Base-by-base conservation (phyloP, 305 asterid species). In the Fraxinus sp. region DNA sequence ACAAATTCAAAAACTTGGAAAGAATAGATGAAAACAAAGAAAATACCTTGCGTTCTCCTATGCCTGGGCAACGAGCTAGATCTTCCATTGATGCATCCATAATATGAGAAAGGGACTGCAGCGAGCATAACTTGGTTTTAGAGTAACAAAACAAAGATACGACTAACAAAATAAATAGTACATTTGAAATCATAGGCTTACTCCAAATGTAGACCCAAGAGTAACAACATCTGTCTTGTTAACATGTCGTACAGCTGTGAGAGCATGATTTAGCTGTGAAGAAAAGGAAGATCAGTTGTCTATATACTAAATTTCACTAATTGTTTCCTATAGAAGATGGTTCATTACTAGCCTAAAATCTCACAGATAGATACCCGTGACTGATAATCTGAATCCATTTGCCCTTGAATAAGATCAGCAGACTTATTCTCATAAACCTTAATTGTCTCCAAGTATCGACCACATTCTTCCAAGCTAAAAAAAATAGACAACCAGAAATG, bases 81-180 rank as follows among this genome's bases (percentile, higher is more conserved):
- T 94, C 99, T 86, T 96, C 98, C 98, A 96, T 94, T 66, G 99
- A 93, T 80, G 98, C 97, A 79, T 96, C 99, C 99, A 96, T 94
- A 83, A 94, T 89, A 82, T 91, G 89, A 52, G 97, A 88, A 68
- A 93, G 93, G 71, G 99, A 96, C 98, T 95, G 90, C 83, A 85
- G 75, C 72, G 30, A 18, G 80, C n/a, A 81, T 35, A 68, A 41
- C 16, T 33, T 11, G 39, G 28, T n/a, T 79, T 85, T 46, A 83
- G 82, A 79, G 76, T 52, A 57, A 79, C 77, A 64, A 80, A 80
- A 74, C 79, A 70, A 66, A 35, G 41, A 41, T 20, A 30, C 13
- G 30, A 41, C 57, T 22, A 41, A 22, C 20, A 5, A 77, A 82
- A 71, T 18, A 68, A 55, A 46, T 36, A 37, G 74, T 49, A 55